Evolutionary conservation across 306 rosid species (phyloP).

Genomic region (Sindora glabra): DNA sequence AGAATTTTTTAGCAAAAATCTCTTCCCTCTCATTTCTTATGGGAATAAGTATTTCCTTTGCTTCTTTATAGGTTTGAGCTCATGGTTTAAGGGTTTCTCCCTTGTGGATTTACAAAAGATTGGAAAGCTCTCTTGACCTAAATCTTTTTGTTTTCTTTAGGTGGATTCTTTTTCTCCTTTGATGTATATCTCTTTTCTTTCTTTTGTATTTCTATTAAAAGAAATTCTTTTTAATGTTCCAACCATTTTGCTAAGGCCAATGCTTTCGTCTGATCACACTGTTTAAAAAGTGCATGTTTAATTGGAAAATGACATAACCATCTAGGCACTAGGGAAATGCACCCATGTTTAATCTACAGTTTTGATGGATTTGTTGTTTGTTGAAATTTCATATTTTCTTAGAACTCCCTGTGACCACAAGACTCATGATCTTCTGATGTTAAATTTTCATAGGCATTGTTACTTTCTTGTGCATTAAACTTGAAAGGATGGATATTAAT

Average conservation of each 20-base stretch:
- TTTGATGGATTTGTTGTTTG: neutral
- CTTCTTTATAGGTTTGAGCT: too few relatives aligned
- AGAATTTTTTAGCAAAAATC: too few relatives aligned
- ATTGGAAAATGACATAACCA: neutral
- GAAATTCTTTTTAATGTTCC: neutral
- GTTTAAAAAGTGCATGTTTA: neutral
- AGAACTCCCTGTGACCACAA: neutral
- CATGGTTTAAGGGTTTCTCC: too few relatives aligned
- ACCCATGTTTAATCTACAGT: neutral
- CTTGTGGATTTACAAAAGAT: too few relatives aligned
- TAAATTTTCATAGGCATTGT: neutral
- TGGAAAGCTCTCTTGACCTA: too few relatives aligned
- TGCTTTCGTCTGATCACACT: neutral
- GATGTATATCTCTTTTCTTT: too few relatives aligned
- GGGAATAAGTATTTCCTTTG: too few relatives aligned
- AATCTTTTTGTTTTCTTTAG: too few relatives aligned
- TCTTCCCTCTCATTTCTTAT: too few relatives aligned
- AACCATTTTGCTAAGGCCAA: neutral
- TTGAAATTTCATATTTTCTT: neutral
- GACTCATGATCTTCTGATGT: neutral
- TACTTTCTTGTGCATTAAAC: neutral
- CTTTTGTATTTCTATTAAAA: too few relatives aligned
- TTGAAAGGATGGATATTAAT: neutral
- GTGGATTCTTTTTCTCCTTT: too few relatives aligned
- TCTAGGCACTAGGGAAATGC: neutral